phyloP scores from a whole-genome alignment of 192 early-diverging fungal species.

The Entophlyctis luteolus region DNA sequence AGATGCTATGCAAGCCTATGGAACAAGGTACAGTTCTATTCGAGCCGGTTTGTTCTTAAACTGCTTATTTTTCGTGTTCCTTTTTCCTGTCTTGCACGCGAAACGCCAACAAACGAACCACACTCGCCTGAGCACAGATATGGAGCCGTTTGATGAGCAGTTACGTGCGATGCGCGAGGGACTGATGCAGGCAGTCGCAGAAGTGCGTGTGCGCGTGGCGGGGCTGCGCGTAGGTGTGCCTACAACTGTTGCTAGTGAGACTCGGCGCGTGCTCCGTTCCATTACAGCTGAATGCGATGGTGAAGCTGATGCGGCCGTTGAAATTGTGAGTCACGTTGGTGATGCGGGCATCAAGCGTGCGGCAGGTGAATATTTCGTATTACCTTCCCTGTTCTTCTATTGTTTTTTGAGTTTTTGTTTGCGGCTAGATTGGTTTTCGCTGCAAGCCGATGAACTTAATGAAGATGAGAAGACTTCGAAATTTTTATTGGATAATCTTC shows the following conservation, averaged over 20 bases:
- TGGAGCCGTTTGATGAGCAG: conserved; percentile 8
- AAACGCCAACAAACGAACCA: background rate
- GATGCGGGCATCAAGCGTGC: background rate
- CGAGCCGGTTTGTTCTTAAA: background rate
- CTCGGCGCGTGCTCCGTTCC: background rate
- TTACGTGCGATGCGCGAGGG: background rate
- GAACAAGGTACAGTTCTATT: background rate
- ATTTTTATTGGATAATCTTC: background rate
- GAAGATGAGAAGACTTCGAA: background rate
- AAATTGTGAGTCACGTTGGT: background rate
- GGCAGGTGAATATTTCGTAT: background rate
- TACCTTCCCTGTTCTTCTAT: background rate
- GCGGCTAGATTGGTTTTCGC: background rate
- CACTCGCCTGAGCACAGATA: background rate
- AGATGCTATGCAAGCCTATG: background rate
- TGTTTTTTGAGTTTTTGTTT: background rate
- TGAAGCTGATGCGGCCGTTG: background rate
- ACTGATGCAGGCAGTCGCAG: background rate
- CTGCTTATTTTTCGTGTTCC: background rate
- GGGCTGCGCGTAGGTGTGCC: background rate
- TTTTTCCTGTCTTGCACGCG: background rate
- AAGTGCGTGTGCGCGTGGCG: conserved; percentile 2
- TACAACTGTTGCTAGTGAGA: background rate
- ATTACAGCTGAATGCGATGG: background rate
- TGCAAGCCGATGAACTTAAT: background rate